These are phyloP conservation scores for Ceratocystis diversiconidia DNA, from an alignment of 2,329 filamentous ascomycete genomes.

Conservation along the genomic window DNA sequence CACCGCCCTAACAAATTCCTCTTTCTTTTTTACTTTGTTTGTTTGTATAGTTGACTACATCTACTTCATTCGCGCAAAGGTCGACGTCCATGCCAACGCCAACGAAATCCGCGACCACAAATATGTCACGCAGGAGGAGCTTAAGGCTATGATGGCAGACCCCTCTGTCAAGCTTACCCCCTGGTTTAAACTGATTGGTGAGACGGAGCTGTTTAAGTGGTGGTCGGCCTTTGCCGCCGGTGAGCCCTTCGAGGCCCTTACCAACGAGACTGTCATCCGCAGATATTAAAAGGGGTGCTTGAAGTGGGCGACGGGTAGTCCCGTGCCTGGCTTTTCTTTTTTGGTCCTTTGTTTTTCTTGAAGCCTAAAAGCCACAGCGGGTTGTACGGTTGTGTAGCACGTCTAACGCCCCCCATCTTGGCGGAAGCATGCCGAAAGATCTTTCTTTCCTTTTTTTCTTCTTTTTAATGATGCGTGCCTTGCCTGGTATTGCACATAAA, in stretches of 20 bases:
- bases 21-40: too few relatives aligned
- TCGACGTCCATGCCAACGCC: constrained; percentile 64
- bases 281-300: constrained; percentile 41
- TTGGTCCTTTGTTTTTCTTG: background rate
- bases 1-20: too few relatives aligned
- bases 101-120: constrained; percentile 81
- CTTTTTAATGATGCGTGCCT: background rate
- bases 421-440: background rate
- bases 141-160: constrained; percentile 76
- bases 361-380: background rate
- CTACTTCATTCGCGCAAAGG: constrained; percentile 84
- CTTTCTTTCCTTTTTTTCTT: background rate
- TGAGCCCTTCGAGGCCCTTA: constrained; percentile 56
- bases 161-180: constrained; percentile 76
- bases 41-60: constrained; percentile 74
- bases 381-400: background rate
- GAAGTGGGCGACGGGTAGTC: constrained; percentile 26
- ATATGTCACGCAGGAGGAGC: constrained; percentile 69
- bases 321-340: background rate
- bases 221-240: constrained; percentile 74
- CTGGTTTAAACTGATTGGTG: constrained; percentile 98
- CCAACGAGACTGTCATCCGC: constrained; percentile 73
- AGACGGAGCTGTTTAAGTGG: constrained; percentile 96
- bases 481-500: background rate
- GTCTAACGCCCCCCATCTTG: background rate